Evolutionary conservation across 345 rosid species (phyloP).

Genomic region (Brassica incana): DNA sequence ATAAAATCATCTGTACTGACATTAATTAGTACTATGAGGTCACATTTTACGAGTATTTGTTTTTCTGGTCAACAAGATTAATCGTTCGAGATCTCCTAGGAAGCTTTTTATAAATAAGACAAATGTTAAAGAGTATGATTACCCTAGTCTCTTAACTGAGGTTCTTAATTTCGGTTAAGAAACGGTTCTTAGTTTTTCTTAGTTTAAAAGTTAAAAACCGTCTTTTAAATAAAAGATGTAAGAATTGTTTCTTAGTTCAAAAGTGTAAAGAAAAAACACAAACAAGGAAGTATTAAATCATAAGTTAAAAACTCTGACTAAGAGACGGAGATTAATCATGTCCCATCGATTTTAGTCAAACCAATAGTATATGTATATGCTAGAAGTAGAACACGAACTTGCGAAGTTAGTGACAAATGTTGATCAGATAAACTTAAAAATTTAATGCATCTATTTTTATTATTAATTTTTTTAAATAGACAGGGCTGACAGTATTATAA

Average conservation of each 20-base stretch:
- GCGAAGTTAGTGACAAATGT: background rate
- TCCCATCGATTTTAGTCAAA: background rate
- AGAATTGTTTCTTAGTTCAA: no score
- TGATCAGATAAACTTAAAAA: background rate
- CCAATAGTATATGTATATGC: background rate
- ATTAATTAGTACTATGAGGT: background rate
- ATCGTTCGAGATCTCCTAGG: background rate
- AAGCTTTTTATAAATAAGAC: background rate
- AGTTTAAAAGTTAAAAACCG: no score
- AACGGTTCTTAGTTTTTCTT: no score
- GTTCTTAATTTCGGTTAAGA: no score
- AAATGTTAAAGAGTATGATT: background rate
- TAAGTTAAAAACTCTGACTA: no score
- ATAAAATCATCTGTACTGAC: background rate
- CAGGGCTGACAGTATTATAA: background rate
- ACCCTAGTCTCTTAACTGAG: no score
- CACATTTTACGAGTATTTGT: background rate
- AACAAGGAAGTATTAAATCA: no score
- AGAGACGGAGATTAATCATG: no score
- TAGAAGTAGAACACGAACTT: background rate
- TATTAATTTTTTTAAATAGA: background rate
- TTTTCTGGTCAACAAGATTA: background rate
- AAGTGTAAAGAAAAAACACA: no score
- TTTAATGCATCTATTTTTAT: background rate
- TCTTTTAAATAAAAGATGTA: no score